Evolutionary conservation across 441 rosid genomes (phyloP).

Genomic region (Syzygium syzygioides): DNA sequence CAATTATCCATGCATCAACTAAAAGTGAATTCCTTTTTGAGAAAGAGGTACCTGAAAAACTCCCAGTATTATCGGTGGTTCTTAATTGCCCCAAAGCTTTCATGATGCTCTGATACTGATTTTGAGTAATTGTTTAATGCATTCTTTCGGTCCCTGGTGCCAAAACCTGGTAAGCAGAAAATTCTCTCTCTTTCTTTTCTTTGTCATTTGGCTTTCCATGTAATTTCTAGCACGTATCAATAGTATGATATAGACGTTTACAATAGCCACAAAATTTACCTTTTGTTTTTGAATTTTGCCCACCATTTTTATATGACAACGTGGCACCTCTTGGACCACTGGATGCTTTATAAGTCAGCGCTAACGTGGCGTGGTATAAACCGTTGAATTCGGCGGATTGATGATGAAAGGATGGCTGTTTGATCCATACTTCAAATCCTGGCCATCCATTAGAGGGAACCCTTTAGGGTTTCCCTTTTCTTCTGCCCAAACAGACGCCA

Average conservation of each 20-base stretch:
- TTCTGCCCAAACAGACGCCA: too few species aligned
- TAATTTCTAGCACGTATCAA: fast-evolving
- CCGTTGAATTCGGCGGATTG: neutral
- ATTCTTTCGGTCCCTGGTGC: neutral
- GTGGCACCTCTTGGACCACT: neutral
- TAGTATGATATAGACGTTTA: neutral
- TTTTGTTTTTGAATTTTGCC: neutral
- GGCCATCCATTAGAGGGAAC: neutral
- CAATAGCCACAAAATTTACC: neutral
- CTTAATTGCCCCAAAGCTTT: neutral
- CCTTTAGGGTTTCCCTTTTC: neutral
- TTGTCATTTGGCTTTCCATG: neutral
- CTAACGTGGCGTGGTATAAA: neutral
- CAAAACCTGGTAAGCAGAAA: neutral
- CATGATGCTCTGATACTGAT: fast-evolving
- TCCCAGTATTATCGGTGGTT: neutral
- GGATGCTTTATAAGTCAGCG: neutral
- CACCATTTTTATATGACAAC: fast-evolving
- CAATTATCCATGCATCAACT: neutral
- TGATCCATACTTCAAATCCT: neutral
- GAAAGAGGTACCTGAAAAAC: neutral
- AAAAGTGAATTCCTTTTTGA: neutral
- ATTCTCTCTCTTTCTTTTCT: neutral
- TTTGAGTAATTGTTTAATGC: neutral
- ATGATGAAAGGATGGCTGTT: neutral